Evolutionary conservation across 441 rosid genomes (phyloP), one percentile per base, ranked within the genome.

Genomic region (Mallotus repandus): DNA sequence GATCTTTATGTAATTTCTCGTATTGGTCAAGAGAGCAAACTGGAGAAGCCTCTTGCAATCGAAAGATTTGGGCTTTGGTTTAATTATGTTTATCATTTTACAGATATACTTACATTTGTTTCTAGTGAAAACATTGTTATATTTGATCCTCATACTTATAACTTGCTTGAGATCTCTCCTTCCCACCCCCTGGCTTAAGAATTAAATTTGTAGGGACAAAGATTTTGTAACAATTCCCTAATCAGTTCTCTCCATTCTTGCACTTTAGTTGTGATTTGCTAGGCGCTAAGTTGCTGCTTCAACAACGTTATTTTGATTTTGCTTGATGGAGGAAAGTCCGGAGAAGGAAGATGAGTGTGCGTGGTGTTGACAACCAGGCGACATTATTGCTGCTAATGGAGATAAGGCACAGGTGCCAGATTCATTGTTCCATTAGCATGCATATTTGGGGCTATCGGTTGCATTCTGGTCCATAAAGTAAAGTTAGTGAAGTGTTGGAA

Each of bases 1-100:
- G 99, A 96, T 88, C 92, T 96, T 78, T 96, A 89, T 88, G 97
- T 98, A 48, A 93, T 96, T 79, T 96, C 99, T 22, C 97, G 99
- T 52, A 96, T 96, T 81, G 99, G 99, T 83, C 99, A 96, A 85
- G 99, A 88, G 84, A 93, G 99, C 86, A 96, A 96, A 85, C 85
- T 96, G 76, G 99, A 96, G 81, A 93, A 91, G 80, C 97, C 99
- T 83, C 88, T 93, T 78, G 98, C 99, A 60, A 91, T 96, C 68
- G 99, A 98, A 82, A 87, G 96, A 85, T 96, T 93, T 86, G 99
- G 99, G 61, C 84, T 96, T 79, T 98, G 99, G 71, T 96, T 96
- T 84, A 96, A 96, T 78, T 96, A 97, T 80, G 99, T 93, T 70
- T 96, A 96, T 88, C 99, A 96, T 87, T 96, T 96, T 74, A 96